phyloP scores from a whole-genome alignment of 2,329 filamentous ascomycete genomes.

The Orbilia quercus region DNA sequence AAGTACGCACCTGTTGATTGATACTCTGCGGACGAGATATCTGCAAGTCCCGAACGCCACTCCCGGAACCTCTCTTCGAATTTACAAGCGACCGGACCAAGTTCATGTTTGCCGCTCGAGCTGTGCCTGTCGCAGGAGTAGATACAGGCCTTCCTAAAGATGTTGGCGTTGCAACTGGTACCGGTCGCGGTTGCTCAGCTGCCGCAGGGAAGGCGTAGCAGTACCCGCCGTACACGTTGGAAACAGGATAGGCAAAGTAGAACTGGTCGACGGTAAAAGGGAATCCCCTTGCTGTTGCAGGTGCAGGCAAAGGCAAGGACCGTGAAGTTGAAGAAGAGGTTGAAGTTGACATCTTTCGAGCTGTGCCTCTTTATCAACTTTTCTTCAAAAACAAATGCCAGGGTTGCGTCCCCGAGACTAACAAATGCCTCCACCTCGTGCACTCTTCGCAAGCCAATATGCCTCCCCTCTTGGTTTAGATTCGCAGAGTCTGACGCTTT shows the following conservation, averaged over 20 bases:
- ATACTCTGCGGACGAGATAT: conserved; percentile 49
- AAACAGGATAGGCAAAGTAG: conserved; percentile 32
- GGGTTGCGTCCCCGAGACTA: too few species aligned
- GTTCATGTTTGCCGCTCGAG: conserved; percentile 45
- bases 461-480: conserved; percentile 40
- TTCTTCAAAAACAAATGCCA: conserved; percentile 46
- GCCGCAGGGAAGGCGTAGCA: conserved; percentile 35
- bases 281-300: conserved; percentile 7
- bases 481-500: conserved; percentile 35
- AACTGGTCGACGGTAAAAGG: conserved; percentile 28
- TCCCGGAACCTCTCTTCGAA: conserved; percentile 42
- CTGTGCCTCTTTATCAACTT: conserved; percentile 51
- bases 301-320: conserved; percentile 29
- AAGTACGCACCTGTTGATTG: conserved; percentile 43
- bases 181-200: conserved; percentile 27
- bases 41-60: conserved; percentile 39
- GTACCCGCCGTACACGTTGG: conserved; percentile 33
- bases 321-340: conserved; percentile 45
- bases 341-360: conserved; percentile 30
- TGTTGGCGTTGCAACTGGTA: conserved; percentile 14
- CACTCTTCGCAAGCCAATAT: conserved; percentile 33
- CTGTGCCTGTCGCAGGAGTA: conserved; percentile 22
- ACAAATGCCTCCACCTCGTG: conserved; percentile 41
- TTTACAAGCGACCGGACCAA: conserved; percentile 54
- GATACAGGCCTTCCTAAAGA: conserved; percentile 1